Evolutionary conservation across 2,329 filamentous ascomycete species (phyloP), one percentile per base, ranked within the genome.

Genomic region (Orbilia blumenaviensis): DNA sequence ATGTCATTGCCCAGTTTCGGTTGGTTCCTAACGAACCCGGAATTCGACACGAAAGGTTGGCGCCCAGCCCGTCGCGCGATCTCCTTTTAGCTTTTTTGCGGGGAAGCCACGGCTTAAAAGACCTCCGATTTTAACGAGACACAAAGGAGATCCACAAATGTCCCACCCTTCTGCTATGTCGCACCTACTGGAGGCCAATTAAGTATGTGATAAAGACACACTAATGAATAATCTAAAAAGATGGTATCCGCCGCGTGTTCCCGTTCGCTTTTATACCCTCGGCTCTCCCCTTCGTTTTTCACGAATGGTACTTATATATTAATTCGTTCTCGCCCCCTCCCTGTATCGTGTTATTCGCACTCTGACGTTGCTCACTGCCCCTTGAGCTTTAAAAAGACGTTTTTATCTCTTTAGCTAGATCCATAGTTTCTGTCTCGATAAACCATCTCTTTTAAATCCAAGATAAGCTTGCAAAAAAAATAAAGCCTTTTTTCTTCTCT

Each of bases 91-190:
- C 14, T 8, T 16, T 56, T 56, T 56, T 56, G 52, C 32, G 52
- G 52, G 32, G 52, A 56, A 56, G 52, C 52, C 52, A 56, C 52
- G 52, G 52, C 52, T 56, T 56, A 56, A 56, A 56, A 56, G 52
- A 25, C 18, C 32, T 23, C 38, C 52, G 12, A 32, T 14, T 27
- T 48, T 27, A 48, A 23, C 27, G 14, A 54, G 48, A 54, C 48
- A 54, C n/a, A n/a, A 34, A 34, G 29, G 36, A 61, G 56, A 44
- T 61, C 36, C 38, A 23, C 56, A 23, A 25, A 38, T 38, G 48
- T 27, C 41, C n/a, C n/a, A n/a, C n/a, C 48, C 46, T 14, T 50
- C 46, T 16, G 16, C 12, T n/a, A 21, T 50, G 46, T 50, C 46
- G 46, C 23, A 29, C 46, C 23, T 10, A 50, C n/a, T 29, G 12